Conservation (phyloP, 2,329 filamentous ascomycete species). For the Rhexocercosporidium sp. region DNA sequence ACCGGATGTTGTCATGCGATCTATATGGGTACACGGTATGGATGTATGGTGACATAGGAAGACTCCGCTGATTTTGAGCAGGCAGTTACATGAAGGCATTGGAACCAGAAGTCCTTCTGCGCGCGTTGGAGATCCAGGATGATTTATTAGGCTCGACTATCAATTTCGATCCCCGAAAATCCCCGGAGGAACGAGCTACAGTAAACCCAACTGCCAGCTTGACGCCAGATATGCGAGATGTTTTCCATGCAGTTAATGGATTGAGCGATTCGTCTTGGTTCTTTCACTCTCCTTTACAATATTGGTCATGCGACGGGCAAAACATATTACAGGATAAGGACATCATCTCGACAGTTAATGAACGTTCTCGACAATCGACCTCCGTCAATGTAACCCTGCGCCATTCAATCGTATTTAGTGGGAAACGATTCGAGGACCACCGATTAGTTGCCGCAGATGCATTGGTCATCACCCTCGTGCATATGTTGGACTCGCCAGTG, state of each 20-base stretch:
- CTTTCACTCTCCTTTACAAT: constrained; percentile 82
- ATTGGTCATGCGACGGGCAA: constrained; percentile 73
- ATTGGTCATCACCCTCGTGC: constrained; percentile 77
- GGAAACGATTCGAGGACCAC: constrained; percentile 75
- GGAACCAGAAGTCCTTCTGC: constrained; percentile 65
- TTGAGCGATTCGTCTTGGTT: constrained; percentile 71
- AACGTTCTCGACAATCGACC: constrained; percentile 64
- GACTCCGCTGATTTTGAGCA: constrained; percentile 27
- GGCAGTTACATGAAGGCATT: constrained; percentile 77
- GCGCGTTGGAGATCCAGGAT: constrained; percentile 73
- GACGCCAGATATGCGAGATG: constrained; percentile 51
- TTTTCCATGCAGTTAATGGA: constrained; percentile 64
- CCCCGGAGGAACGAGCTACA: constrained; percentile 20
- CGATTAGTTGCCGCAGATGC: constrained; percentile 75
- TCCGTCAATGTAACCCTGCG: constrained; percentile 75
- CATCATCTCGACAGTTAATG: constrained; percentile 72
- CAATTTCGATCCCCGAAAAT: constrained; percentile 57
- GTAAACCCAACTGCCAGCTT: constrained; percentile 34
- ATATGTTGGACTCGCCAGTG: constrained; percentile 67
- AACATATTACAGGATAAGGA: constrained; percentile 64
- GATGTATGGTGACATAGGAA: not conserved
- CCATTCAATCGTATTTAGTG: constrained; percentile 81
- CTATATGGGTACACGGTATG: constrained; percentile 77
- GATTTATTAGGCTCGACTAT: constrained; percentile 66
- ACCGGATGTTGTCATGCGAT: constrained; percentile 80